Conservation (phyloP, 768 basidiomycete genomes). For the Neoboletus subvelutipes region DNA sequence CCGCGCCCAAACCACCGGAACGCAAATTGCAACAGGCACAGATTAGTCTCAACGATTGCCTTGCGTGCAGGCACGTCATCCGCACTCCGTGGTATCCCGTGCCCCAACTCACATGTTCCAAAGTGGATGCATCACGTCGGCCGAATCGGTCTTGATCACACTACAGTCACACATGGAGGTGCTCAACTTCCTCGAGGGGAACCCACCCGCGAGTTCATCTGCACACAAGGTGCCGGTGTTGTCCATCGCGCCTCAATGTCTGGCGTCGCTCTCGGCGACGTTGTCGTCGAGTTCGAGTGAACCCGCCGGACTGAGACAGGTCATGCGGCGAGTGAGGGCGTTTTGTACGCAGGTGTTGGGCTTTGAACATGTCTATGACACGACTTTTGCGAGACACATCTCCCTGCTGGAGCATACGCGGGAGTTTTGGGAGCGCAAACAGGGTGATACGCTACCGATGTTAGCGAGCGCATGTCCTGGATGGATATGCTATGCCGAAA, state of each 20-base stretch:
- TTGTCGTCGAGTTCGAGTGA: conserved; percentile 46
- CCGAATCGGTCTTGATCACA: conserved; percentile 95
- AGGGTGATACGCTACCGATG: conserved; percentile 66
- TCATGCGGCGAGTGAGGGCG: conserved; percentile 67
- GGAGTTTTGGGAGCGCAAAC: conserved; percentile 77
- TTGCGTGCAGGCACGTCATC: conserved; percentile 86
- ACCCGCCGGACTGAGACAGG: conserved; percentile 49
- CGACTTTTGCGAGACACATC: conserved; percentile 90
- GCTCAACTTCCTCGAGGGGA: conserved; percentile 67
- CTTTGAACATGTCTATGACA: conserved; percentile 86
- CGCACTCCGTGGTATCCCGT: neutral
- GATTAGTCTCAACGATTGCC: conserved; percentile 94
- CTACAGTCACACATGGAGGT: conserved; percentile 95
- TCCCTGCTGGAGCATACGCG: conserved; percentile 75
- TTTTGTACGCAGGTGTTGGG: conserved; percentile 71
- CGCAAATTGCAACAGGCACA: conserved; percentile 89
- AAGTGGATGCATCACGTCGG: conserved; percentile 98
- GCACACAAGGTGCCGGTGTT: conserved; percentile 61
- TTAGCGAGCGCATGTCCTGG: conserved; percentile 96
- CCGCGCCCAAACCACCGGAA: conserved; percentile 24
- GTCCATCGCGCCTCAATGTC: conserved; percentile 86
- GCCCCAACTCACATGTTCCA: conserved; percentile 10
- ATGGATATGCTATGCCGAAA: conserved; percentile 99
- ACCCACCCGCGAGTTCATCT: conserved; percentile 41
- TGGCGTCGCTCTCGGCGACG: conserved; percentile 77